Percentiles rank a stretch among this genome's conserved stretches.
These are phyloP conservation scores for Aspergillus udagawae DNA, from an alignment of 2,329 filamentous ascomycete genomes.

Conservation along the genomic window DNA sequence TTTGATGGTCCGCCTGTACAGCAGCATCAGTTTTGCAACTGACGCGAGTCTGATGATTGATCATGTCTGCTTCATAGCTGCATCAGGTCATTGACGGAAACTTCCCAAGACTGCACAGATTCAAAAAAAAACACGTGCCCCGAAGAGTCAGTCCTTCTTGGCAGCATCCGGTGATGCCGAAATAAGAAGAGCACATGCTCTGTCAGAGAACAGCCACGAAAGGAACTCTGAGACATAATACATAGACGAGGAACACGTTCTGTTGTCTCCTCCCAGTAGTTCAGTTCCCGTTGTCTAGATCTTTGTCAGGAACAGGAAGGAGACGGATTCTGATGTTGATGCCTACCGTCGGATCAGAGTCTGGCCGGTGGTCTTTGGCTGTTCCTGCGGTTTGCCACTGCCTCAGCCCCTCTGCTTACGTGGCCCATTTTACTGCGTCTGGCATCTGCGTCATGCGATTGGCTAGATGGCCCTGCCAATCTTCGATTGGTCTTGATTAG, in stretches of 20 bases:
- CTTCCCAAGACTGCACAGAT: too few species aligned
- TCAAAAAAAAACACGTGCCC: not conserved
- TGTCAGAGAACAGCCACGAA: not conserved
- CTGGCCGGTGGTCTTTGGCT: not conserved
- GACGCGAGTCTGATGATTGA: too few species aligned
- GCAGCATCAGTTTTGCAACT: too few species aligned
- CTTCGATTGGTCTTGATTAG: conserved; percentile 11
- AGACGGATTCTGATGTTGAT: not conserved
- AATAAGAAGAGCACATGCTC: not conserved
- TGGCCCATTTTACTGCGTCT: conserved; percentile 6
- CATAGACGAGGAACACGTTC: too few species aligned
- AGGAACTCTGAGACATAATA: too few species aligned
- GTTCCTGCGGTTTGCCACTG: conserved; percentile 4
- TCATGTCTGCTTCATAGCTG: too few species aligned
- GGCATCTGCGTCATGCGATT: not conserved
- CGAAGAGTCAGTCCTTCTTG: too few species aligned
- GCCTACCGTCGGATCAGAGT: not conserved
- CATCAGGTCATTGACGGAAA: too few species aligned
- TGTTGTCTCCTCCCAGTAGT: too few species aligned
- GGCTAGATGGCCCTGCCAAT: not conserved
- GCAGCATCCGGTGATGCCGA: not conserved
- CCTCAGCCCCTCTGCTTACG: conserved; percentile 13
- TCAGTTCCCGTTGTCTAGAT: not conserved
- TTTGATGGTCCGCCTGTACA: too few species aligned
- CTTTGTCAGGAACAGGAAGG: not conserved